A percentile compares a stretch with the other conserved stretches of the same genome.
These are phyloP conservation scores for Auricularia heimuer DNA, from an alignment of 768 basidiomycete species.

Conservation along the genomic window DNA sequence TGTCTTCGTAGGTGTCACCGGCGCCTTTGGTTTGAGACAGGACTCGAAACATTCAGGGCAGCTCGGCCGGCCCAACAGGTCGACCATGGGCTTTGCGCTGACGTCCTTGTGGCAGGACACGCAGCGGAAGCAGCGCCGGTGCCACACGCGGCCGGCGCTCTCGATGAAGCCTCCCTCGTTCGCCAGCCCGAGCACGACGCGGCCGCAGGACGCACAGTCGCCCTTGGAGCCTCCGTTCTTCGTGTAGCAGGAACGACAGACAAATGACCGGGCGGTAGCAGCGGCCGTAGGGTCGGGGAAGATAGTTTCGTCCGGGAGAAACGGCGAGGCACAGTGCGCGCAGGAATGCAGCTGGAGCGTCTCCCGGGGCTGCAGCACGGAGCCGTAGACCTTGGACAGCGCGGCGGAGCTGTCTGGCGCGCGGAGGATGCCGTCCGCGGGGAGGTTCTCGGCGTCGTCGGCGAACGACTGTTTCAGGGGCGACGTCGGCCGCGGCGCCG, in stretches of 20 bases:
- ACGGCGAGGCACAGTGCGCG: conserved; percentile 49
- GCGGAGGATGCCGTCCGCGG: conserved; percentile 48
- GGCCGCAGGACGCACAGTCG: conserved; percentile 52
- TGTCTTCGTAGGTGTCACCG: background rate
- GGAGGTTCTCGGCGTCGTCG: conserved; percentile 18
- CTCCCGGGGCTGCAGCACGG: conserved; percentile 70
- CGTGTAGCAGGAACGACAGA: conserved; percentile 67
- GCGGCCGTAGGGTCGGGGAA: conserved; percentile 56
- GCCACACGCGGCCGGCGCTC: conserved; percentile 63
- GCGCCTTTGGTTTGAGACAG: conserved; percentile 41
- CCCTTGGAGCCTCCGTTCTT: conserved; percentile 70
- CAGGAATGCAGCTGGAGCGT: conserved; percentile 63
- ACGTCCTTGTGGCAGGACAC: conserved; percentile 63
- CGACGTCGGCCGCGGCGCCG: conserved; percentile 44
- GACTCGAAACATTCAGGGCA: conserved; percentile 75
- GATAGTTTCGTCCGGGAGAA: conserved; percentile 77
- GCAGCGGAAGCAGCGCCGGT: conserved; percentile 73
- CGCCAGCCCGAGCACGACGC: conserved; percentile 65
- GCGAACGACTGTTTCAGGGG: conserved; percentile 36
- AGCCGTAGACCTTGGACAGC: conserved; percentile 74
- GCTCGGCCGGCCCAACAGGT: conserved; percentile 70
- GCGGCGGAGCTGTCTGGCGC: conserved; percentile 43
- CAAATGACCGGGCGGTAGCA: conserved; percentile 33
- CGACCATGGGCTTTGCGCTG: conserved; percentile 68
- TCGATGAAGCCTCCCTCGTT: conserved; percentile 73